These are phyloP conservation scores for Cryphonectria parasitica DNA, from an alignment of 2,329 filamentous ascomycete genomes.

Conservation along the genomic window DNA sequence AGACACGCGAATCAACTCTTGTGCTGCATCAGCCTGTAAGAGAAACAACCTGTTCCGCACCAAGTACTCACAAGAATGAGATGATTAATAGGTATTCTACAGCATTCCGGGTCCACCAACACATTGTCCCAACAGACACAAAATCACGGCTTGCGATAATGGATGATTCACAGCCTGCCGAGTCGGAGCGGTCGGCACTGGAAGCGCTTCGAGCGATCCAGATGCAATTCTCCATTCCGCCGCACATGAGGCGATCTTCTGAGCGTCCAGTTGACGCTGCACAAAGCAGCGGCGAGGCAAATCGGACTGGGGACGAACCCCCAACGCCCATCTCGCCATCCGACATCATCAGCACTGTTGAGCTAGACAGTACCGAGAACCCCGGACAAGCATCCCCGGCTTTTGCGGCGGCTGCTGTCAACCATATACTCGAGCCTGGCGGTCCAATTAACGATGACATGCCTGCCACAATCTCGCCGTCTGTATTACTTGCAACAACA, in stretches of 20 bases:
- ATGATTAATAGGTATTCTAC: neutral
- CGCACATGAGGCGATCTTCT: neutral
- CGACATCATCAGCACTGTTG: constrained; percentile 27
- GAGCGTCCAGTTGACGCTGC: constrained; percentile 1
- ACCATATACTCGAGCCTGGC: constrained; percentile 11
- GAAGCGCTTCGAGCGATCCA: constrained; percentile 25
- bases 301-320: constrained; percentile 8
- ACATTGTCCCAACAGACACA: neutral
- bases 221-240: constrained; percentile 18
- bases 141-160: constrained; percentile 12
- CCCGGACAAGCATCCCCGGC: constrained; percentile 7
- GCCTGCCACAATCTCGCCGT: constrained; percentile 25
- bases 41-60: neutral
- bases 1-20: neutral
- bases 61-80: neutral
- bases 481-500: constrained; percentile 19
- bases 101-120: neutral
- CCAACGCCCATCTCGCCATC: constrained; percentile 26
- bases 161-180: constrained; percentile 20
- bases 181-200: constrained; percentile 14
- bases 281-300: neutral
- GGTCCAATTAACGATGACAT: constrained; percentile 9
- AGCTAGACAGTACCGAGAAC: constrained; percentile 23
- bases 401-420: constrained; percentile 11
- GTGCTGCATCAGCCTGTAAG: constrained; percentile 10